Base-by-base conservation (phyloP, 352 stramenopile species). In the Phytophthora colocasiae region DNA sequence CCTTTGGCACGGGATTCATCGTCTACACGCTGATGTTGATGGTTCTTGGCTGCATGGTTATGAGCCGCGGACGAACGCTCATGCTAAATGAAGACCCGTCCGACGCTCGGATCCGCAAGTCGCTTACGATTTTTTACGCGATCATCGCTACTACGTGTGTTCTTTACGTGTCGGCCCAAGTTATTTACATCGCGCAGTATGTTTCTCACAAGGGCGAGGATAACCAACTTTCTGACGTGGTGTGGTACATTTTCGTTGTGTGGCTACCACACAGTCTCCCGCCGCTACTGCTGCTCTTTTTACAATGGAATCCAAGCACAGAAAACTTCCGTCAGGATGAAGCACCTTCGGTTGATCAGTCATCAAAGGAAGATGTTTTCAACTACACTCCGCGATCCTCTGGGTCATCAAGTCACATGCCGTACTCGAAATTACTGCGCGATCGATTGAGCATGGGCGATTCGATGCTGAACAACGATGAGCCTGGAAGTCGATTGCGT, bases 171-270 rank as follows among this genome's bases (percentile, higher is more conserved):
- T 95, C 87, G 40, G 85, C 86, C 4, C 86, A 95, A 67, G 85
- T 96, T 19, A 96, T 96, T 38, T 95, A 94, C 71, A 92, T 95
- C 41, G 81, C 86, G 44, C 87, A 94, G 69, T 96, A 95, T 69
- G 66, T 92, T 6, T 90, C 84, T 17, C 76, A 75, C 38, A 75
- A 75, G 19, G 79, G 70, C 10, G 71, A 85, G 27, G 76, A 79
- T 46, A 84, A 78, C 43, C 80, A 92, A 55, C 73, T 95, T 22
- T 95, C 86, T 5, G 86, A 94, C 46, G 71, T 85, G 14, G 81
- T 96, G 12, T 96, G 87, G 86, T 96, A 96, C 58, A 81, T 94
- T 57, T 96, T 96, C 54, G 92, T 93, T 19, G 75, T 96, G 26
- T 96, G 88, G 88, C 67, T 95, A 1, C 88, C 88, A 6, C 83